A percentile compares a stretch with the other conserved stretches of the same genome.
Conservation (phyloP, 768 basidiomycete species). For the Termitomyces sp. region DNA sequence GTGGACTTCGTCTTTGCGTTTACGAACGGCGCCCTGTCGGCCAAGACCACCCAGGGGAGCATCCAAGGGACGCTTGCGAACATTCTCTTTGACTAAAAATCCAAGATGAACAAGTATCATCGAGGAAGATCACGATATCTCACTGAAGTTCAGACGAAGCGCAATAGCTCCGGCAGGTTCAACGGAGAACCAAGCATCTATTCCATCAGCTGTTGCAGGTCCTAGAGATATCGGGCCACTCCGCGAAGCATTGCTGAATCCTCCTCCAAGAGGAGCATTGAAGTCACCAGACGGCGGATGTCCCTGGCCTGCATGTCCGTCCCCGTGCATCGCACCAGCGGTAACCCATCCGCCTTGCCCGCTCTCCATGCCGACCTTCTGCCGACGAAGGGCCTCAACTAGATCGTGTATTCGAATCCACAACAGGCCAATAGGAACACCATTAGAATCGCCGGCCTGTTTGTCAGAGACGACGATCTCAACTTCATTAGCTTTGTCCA, state of each 20-base stretch:
- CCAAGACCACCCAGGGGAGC: conserved; percentile 82
- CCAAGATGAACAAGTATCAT: conserved; percentile 7
- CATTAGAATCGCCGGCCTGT: conserved; percentile 71
- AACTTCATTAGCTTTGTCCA: conserved; percentile 98
- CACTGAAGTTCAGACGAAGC: conserved; percentile 88
- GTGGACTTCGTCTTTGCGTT: conserved; percentile 96
- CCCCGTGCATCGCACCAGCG: conserved; percentile 80
- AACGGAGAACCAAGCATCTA: conserved; percentile 96
- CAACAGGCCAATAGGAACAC: conserved; percentile 87
- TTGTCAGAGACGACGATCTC: conserved; percentile 96
- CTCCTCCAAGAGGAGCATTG: conserved; percentile 44
- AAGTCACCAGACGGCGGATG: conserved; percentile 34
- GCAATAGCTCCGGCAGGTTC: conserved; percentile 95
- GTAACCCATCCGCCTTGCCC: conserved; percentile 96
- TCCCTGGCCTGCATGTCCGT: conserved; percentile 31
- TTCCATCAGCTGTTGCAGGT: conserved; percentile 58
- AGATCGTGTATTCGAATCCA: conserved; percentile 95
- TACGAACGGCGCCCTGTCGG: conserved; percentile 95
- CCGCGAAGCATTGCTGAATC: conserved; percentile 39
- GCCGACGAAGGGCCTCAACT: conserved; percentile 87
- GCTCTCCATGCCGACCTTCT: conserved; percentile 83
- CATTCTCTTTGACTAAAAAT: conserved; percentile 88
- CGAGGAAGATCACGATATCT: conserved; percentile 24
- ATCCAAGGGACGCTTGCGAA: conserved; percentile 92
- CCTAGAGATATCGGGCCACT: conserved; percentile 27